phyloP scores from a whole-genome alignment of 352 stramenopile genomes.

The Globisporangium recalcitrans region DNA sequence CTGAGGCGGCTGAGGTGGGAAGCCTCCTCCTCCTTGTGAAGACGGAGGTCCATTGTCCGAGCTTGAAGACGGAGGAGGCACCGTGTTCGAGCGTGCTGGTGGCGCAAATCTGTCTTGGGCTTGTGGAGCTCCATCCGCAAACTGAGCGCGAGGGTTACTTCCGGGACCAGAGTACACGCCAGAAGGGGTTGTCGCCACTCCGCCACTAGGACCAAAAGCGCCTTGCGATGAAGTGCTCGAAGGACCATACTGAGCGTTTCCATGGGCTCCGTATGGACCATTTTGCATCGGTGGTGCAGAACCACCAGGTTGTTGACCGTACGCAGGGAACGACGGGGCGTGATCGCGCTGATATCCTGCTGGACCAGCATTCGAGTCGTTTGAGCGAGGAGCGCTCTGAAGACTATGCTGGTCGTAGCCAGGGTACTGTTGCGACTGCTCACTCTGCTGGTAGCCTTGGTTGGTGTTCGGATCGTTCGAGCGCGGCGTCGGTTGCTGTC shows the following conservation, averaged over 20 bases:
- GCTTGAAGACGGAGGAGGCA: conserved; percentile 3
- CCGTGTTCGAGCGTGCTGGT: conserved; percentile 10
- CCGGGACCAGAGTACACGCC: conserved; percentile 26
- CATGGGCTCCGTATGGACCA: conserved; percentile 8
- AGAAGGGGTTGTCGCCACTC: conserved; percentile 19
- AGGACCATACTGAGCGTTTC: conserved; percentile 4
- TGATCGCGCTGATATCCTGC: conserved; percentile 1
- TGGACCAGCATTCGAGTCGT: conserved; percentile 14
- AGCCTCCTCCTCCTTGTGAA: conserved; percentile 5
- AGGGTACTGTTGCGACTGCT: conserved; percentile 4
- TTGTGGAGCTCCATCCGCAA: conserved; percentile 1
- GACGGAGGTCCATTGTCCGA: conserved; percentile 9
- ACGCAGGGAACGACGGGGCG: not conserved
- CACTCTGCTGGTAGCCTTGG: not conserved
- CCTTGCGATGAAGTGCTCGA: conserved; percentile 13
- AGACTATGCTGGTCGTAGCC: conserved; percentile 4
- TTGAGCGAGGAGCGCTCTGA: conserved; percentile 13
- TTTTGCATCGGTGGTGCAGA: not conserved
- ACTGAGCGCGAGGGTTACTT: conserved; percentile 6
- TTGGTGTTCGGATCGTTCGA: conserved; percentile 5
- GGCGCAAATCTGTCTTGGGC: conserved; percentile 8
- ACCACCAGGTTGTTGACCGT: conserved; percentile 8
- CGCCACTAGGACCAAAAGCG: not conserved
- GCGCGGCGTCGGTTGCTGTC: conserved; percentile 10
- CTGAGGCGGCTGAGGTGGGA: conserved; percentile 11